A percentile compares a stretch with the other conserved stretches of the same genome.
These are phyloP conservation scores for bread wheat (Triticum aestivum) DNA, from an alignment of 176 grass and related monocot species.

Conservation along the genomic window IWGSC_CS_RefSeq_v2.1 NC_057812.1:628959426-628959925, in stretches of 20 bases:
- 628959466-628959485: too few relatives aligned
- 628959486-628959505: too few relatives aligned
- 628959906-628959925: not conserved
- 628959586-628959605: too few relatives aligned
- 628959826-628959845: not conserved
- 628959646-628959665: not conserved
- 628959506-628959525: not conserved
- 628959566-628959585: too few relatives aligned
- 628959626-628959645: not conserved
- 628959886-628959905: conserved; percentile 10
- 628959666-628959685: conserved; percentile 13
- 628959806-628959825: conserved; percentile 4
- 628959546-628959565: not conserved
- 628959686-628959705: conserved; percentile 14
- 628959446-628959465: too few relatives aligned
- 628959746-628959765: not conserved
- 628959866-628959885: conserved; percentile 8
- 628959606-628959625: not conserved
- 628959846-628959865: not conserved
- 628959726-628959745: conserved; percentile 10
- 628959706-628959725: not conserved
- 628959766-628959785: conserved; percentile 5
- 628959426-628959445: not conserved
- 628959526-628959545: not conserved
- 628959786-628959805: not conserved